These are phyloP conservation scores for Saturnispora kantuleensis DNA, from an alignment of 805 yeast species.

Conservation along the genomic window DNA sequence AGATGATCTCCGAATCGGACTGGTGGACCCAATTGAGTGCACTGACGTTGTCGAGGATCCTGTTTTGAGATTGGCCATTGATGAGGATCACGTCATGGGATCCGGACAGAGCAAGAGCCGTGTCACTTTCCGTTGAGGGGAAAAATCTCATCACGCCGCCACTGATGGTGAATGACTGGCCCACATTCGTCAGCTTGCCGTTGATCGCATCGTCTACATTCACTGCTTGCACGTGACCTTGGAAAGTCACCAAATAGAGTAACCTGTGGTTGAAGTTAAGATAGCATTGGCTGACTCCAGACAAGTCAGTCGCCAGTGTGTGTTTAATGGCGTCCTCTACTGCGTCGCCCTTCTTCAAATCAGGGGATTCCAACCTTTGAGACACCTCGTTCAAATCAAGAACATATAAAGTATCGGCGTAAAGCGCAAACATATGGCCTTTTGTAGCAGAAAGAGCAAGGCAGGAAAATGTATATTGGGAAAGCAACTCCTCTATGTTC, in stretches of 20 bases:
- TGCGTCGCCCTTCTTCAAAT: conserved; percentile 9
- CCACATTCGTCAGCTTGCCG: conserved; percentile 6
- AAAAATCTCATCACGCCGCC: conserved; percentile 5
- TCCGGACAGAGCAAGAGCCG: not conserved
- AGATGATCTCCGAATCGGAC: conserved; percentile 3
- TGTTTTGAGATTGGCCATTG: conserved; percentile 1
- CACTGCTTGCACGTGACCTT: conserved; percentile 5
- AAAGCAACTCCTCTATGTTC: conserved; percentile 1
- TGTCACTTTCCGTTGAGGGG: conserved; percentile 4
- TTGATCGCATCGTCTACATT: conserved; percentile 4
- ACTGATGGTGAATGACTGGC: not conserved
- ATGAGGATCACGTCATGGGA: conserved; percentile 5
- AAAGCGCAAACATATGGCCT: conserved; percentile 16
- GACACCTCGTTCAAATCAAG: conserved; percentile 15
- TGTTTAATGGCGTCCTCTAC: not conserved
- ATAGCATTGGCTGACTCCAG: conserved; percentile 14
- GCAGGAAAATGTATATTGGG: conserved; percentile 9
- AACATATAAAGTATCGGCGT: conserved; percentile 13
- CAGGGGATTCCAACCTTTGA: conserved; percentile 10
- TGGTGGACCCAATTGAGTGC: conserved; percentile 11
- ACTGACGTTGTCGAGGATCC: conserved; percentile 2
- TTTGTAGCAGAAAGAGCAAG: conserved; percentile 17
- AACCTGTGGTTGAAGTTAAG: conserved; percentile 17
- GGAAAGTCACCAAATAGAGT: conserved; percentile 13
- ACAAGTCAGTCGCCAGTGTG: not conserved